Evolutionary conservation across 441 rosid genomes (phyloP), one percentile per base, ranked within the genome.

Genomic region (Biscutella laevigata): DNA sequence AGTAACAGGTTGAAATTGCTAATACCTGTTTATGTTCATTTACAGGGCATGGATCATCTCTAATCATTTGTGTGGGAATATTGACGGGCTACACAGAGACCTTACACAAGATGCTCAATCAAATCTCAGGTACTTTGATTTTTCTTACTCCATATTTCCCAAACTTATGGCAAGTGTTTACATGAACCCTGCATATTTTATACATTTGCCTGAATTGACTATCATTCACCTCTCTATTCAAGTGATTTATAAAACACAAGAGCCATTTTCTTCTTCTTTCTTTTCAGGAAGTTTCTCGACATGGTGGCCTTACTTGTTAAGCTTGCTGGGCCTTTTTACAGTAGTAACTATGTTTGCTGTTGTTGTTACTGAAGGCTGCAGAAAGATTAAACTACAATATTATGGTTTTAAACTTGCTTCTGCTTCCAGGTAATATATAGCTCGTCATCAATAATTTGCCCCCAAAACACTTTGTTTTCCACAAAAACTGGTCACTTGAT

Each of bases 361-460:
- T 59, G 79, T 91, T 56, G 88, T 91, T 42, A 87, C 98, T 6
- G 95, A 87, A 74, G 96, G 98, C 61, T 87, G 94, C 83, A 78
- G 98, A 79, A 91, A 91, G 75, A 77, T 91, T 59, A 91, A 91
- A 69, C 74, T 91, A 66, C 96, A 83, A 67, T 91, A 84, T 54
- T 87, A 87, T 71, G 96, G 98, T 51, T 87, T 91, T 61, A 91
- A 87, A 71, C 88, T 87, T 43, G 98, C 98, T 51, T 91, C 96
- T 45, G 71, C 92, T 43, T 78, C 86, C 39, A 83, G 95, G 98
- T 84, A 74, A 57, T 41, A 12, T 40, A 12, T 29, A 41, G 38
- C 12, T 47, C 17, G 21, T 17, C 55, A 30, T 66, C 66, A 17
- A 17, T 17, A 17, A 17, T 17, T 17, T 17, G 20, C 20, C 20